These are phyloP conservation scores for Strobilomyces echinocephalus DNA, from an alignment of 768 basidiomycete species.

Conservation along the genomic window DNA sequence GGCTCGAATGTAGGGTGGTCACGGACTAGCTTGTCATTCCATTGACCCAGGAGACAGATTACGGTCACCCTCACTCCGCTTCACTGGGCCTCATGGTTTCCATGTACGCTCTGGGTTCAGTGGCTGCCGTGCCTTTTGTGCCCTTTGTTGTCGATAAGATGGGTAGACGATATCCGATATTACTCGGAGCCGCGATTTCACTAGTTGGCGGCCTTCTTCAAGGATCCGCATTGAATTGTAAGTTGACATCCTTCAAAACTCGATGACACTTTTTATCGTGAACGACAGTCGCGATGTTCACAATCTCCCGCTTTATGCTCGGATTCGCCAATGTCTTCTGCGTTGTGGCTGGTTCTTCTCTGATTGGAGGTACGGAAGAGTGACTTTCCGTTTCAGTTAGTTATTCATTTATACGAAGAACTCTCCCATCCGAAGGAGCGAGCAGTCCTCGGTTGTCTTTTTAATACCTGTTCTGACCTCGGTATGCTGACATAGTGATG, in stretches of 20 bases:
- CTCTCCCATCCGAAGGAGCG: constrained; percentile 24
- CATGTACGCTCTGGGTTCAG: constrained; percentile 55
- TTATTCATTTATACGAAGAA: constrained; percentile 4
- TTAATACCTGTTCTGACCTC: constrained; percentile 5
- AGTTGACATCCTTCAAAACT: not conserved
- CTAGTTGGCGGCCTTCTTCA: not conserved
- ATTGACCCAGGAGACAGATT: constrained; percentile 34
- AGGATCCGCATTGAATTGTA: constrained; percentile 1
- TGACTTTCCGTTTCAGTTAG: not conserved
- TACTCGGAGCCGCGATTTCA: not conserved
- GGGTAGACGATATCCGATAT: constrained; percentile 2
- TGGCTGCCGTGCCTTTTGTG: constrained; percentile 45
- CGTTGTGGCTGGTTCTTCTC: constrained; percentile 13
- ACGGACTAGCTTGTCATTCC: not conserved
- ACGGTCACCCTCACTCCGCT: constrained; percentile 46
- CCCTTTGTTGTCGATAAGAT: not conserved
- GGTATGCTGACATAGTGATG: constrained; percentile 1
- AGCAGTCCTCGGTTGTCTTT: constrained; percentile 11
- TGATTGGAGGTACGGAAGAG: constrained; percentile 16
- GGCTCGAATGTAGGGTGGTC: constrained; percentile 43
- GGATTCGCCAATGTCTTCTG: constrained; percentile 1
- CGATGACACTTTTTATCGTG: not conserved
- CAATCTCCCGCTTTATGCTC: not conserved
- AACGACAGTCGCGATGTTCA: not conserved
- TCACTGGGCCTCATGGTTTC: constrained; percentile 53